A percentile compares a stretch with the other conserved stretches of the same genome.
Evolutionary conservation across 352 stramenopile genomes (phyloP).

Genomic region (Phytophthora kernoviae): DNA sequence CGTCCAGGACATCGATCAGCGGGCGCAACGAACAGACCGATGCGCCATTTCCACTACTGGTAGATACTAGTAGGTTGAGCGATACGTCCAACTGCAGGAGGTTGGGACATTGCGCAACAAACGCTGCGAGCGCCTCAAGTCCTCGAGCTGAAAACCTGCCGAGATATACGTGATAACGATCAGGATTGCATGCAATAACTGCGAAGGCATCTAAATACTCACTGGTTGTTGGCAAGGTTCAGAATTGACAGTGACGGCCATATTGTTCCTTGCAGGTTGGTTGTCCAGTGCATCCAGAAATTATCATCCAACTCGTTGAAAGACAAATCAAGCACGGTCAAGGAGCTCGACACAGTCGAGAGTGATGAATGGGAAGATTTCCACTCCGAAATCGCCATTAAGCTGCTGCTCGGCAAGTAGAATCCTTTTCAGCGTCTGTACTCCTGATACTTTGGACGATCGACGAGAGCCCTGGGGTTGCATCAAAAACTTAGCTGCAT

Average conservation of each 20-base stretch:
- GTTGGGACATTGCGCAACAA: slow-evolving; percentile 36
- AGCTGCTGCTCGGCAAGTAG: slow-evolving; percentile 31
- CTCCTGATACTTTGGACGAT: background rate
- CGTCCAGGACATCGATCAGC: slow-evolving; percentile 11
- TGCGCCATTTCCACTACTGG: background rate
- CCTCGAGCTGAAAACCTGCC: slow-evolving; percentile 41
- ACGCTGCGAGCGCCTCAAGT: slow-evolving; percentile 15
- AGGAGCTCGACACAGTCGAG: slow-evolving; percentile 4
- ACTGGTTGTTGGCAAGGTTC: slow-evolving; percentile 63
- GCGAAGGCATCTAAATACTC: slow-evolving; percentile 1
- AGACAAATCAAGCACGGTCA: slow-evolving; percentile 49
- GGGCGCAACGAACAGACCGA: slow-evolving; percentile 1
- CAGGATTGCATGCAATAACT: background rate
- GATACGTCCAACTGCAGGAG: slow-evolving; percentile 56
- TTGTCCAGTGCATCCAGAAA: slow-evolving; percentile 33
- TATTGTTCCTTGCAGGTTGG: slow-evolving; percentile 6
- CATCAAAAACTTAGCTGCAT: slow-evolving; percentile 11
- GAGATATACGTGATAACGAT: background rate
- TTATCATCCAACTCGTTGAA: slow-evolving; percentile 54
- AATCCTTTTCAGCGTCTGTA: slow-evolving; percentile 19
- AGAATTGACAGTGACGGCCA: slow-evolving; percentile 40
- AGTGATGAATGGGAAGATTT: slow-evolving; percentile 27
- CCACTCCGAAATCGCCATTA: slow-evolving; percentile 10
- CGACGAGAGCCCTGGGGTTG: slow-evolving; percentile 12
- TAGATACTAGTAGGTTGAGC: slow-evolving; percentile 39